A percentile compares a stretch with the other conserved stretches of the same genome.
phyloP scores from a whole-genome alignment of 2,329 filamentous ascomycete genomes.

The Calonectria pseudoturangicola region DNA sequence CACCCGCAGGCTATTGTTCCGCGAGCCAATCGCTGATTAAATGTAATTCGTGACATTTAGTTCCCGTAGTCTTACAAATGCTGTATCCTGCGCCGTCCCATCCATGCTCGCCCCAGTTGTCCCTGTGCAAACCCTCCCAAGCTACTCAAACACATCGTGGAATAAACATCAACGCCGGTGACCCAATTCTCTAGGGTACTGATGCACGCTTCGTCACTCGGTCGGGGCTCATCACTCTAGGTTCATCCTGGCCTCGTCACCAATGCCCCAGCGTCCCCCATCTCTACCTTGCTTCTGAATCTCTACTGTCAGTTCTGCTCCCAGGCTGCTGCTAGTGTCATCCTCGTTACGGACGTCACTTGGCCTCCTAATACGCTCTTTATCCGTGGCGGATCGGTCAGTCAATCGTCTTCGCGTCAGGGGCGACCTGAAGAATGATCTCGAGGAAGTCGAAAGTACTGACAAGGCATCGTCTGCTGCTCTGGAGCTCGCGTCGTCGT shows the following conservation, averaged over 20 bases:
- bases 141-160: slow-evolving; percentile 31
- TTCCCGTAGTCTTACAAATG: slow-evolving; percentile 24
- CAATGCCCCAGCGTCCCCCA: slow-evolving; percentile 83
- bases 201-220: slow-evolving; percentile 15
- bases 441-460: slow-evolving; percentile 69
- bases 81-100: slow-evolving; percentile 21
- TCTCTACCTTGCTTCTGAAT: slow-evolving; percentile 72
- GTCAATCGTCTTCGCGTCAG: slow-evolving; percentile 64
- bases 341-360: slow-evolving; percentile 67
- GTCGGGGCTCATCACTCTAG: slow-evolving; percentile 71
- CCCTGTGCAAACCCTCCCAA: slow-evolving; percentile 21
- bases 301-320: slow-evolving; percentile 69
- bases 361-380: slow-evolving; percentile 62
- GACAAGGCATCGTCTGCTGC: slow-evolving; percentile 66
- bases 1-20: slow-evolving; percentile 17
- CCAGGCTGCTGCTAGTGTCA: slow-evolving; percentile 62
- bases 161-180: slow-evolving; percentile 62
- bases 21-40: slow-evolving; percentile 35
- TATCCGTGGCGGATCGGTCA: slow-evolving; percentile 59
- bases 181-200: slow-evolving; percentile 33
- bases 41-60: slow-evolving; percentile 16
- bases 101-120: slow-evolving; percentile 19
- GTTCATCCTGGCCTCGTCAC: slow-evolving; percentile 89
- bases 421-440: slow-evolving; percentile 65
- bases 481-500: slow-evolving; percentile 55